Evolutionary conservation across 2,329 filamentous ascomycete species (phyloP), one percentile per base, ranked within the genome.

Genomic region (Penicillium fuscoglaucum): DNA sequence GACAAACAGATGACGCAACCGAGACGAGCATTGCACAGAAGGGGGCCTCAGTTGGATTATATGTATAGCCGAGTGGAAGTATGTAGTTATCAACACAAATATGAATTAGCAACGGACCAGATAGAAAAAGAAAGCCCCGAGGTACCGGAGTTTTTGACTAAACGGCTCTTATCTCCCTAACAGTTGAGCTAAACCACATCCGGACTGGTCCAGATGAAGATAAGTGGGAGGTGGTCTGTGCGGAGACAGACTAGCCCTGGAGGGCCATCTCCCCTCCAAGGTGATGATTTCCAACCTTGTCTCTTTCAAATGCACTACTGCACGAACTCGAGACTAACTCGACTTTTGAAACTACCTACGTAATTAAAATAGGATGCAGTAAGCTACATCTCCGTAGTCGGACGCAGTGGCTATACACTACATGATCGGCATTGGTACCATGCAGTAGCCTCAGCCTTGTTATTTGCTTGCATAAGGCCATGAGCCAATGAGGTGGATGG

Each of bases 1-100:
- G 41, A 41, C 52, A 60, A 60, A 47, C 33, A 53, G 31, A 66
- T 65, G 64, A 66, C 62, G 65, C 61, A 64, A 64, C 33, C 53
- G 48, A 55, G 50, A 46, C 31, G 19, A 45, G 33, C 51, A 58
- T 50, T 37, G 24, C 40, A 28, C 21, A 33, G 10, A 9, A 26
- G 33, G 41, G 10, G 15, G 24, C 3, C n/a, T 40, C 5, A 17
- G 7, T 47, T 43, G 43, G 29, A 21, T 44, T 46, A 52, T 49
- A 49, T 55, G 24, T 48, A 57, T n/a, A 33, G 7, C 26, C 51
- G 15, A 58, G 33, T 21, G 47, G 13, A 45, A 24, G 24, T n/a
- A 28, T 21, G 19, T 29, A 26, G 33, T 29, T 52, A 44, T 15
- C 39, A 31, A 26, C 29, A 56, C 47, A 21, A 52, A 52, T 52